These are phyloP conservation scores for Geotrichum carabidarum DNA, from an alignment of 1,139 yeast genomes.

Conservation along the genomic window DNA sequence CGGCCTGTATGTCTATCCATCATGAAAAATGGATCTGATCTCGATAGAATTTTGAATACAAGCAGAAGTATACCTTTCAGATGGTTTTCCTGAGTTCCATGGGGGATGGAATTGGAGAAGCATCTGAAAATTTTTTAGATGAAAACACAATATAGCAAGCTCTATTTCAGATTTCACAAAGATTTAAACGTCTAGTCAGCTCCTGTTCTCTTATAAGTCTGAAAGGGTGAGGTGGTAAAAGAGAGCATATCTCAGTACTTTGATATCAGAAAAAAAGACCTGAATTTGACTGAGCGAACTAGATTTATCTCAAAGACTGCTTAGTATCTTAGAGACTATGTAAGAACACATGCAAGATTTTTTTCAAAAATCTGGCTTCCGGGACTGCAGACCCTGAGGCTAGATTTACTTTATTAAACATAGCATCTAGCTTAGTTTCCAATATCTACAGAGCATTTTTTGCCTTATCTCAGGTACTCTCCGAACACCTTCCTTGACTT, in stretches of 20 bases:
- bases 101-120: constrained; percentile 20
- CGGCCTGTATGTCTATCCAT: no score
- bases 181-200: constrained; percentile 20
- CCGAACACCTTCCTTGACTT: constrained; percentile 37
- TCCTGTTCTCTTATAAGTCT: constrained; percentile 19
- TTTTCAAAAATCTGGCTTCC: constrained; percentile 3
- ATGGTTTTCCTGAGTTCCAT: constrained; percentile 42
- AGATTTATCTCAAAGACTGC: constrained; percentile 49
- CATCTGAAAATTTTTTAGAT: neutral
- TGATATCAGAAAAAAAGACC: constrained; percentile 18
- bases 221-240: constrained; percentile 24
- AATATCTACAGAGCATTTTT: neutral
- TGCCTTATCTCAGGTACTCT: constrained; percentile 8
- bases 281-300: constrained; percentile 30
- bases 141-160: constrained; percentile 24
- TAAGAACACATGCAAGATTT: constrained; percentile 24
- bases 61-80: constrained; percentile 23
- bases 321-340: constrained; percentile 39
- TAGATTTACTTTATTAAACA: constrained; percentile 11
- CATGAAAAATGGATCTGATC: no score
- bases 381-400: constrained; percentile 12
- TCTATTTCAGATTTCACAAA: constrained; percentile 23
- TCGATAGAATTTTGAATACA: no score
- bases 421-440: constrained; percentile 11
- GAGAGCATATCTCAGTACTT: constrained; percentile 10